A percentile compares a stretch with the other conserved stretches of the same genome.
Evolutionary conservation across 331 rosid genomes (phyloP).

Genomic region (Malus hybrid): DNA sequence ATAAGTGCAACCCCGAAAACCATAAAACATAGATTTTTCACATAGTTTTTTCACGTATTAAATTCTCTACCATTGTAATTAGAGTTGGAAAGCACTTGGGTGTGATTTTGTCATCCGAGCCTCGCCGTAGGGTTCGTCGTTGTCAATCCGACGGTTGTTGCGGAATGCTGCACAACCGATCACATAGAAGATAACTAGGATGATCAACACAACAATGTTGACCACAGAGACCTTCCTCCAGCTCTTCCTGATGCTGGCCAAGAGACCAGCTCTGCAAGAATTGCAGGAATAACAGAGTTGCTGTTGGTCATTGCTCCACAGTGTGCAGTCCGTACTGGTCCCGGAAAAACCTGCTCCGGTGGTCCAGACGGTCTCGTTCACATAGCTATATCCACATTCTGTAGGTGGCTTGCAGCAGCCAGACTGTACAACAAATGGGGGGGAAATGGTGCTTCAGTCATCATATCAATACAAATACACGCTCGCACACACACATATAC

Average conservation of each 20-base stretch:
- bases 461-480: background rate
- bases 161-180: slow-evolving; percentile 73
- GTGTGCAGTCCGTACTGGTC: slow-evolving; percentile 37
- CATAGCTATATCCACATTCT: slow-evolving; percentile 48
- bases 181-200: slow-evolving; percentile 62
- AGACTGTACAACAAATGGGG: slow-evolving; percentile 39
- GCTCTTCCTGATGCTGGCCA: slow-evolving; percentile 71
- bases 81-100: slow-evolving; percentile 55
- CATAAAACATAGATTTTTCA: background rate
- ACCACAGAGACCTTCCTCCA: slow-evolving; percentile 94
- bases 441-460: background rate
- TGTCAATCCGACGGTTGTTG: slow-evolving; percentile 67
- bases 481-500: too few relatives aligned
- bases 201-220: slow-evolving; percentile 67
- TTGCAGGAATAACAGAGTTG: slow-evolving; percentile 63
- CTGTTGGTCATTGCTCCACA: slow-evolving; percentile 66
- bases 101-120: slow-evolving; percentile 80
- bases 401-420: slow-evolving; percentile 98
- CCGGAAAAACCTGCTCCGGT: slow-evolving; percentile 21
- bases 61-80: background rate
- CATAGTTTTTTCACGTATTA: background rate
- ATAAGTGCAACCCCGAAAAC: background rate
- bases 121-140: slow-evolving; percentile 66
- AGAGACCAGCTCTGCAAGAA: slow-evolving; percentile 86
- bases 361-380: slow-evolving; percentile 63